A percentile compares a stretch with the other conserved stretches of the same genome.
Conservation (phyloP, 2,329 filamentous ascomycete species). For the Sclerotinia glacialis region DNA sequence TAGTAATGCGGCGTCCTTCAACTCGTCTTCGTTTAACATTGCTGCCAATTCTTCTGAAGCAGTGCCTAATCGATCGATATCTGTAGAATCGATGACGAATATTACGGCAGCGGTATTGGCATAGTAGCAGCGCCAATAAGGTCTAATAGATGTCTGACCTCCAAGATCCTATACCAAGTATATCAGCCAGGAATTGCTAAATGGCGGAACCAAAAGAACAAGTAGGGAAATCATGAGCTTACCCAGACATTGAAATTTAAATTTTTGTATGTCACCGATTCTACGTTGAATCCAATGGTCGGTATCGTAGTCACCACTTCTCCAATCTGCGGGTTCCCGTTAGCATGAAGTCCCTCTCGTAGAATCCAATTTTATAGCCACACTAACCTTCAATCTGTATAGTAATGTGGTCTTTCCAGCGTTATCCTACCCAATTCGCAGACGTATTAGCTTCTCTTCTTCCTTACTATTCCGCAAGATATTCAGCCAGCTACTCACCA, state of each 20-base stretch:
- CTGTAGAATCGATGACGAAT: slow-evolving; percentile 97
- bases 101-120: slow-evolving; percentile 97
- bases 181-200: slow-evolving; percentile 15
- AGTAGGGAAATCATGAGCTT: slow-evolving; percentile 41
- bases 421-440: slow-evolving; percentile 67
- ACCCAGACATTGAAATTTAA: slow-evolving; percentile 99
- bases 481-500: slow-evolving; percentile 58
- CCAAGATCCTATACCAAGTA: slow-evolving; percentile 67
- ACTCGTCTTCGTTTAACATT: slow-evolving; percentile 96
- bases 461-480: slow-evolving; percentile 9
- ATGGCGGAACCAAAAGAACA: background rate
- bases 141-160: slow-evolving; percentile 96
- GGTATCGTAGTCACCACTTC: slow-evolving; percentile 99
- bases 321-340: slow-evolving; percentile 66
- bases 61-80: slow-evolving; percentile 91
- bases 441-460: slow-evolving; percentile 21
- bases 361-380: background rate
- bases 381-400: slow-evolving; percentile 83
- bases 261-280: slow-evolving; percentile 97
- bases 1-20: slow-evolving; percentile 85
- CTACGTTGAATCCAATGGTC: slow-evolving; percentile 98
- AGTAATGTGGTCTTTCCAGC: slow-evolving; percentile 96
- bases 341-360: background rate
- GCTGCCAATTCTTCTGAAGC: slow-evolving; percentile 88
- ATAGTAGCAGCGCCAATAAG: slow-evolving; percentile 99